Evolutionary conservation across 2,329 filamentous ascomycete species (phyloP).

Genomic region (Alternaria infectoria): DNA sequence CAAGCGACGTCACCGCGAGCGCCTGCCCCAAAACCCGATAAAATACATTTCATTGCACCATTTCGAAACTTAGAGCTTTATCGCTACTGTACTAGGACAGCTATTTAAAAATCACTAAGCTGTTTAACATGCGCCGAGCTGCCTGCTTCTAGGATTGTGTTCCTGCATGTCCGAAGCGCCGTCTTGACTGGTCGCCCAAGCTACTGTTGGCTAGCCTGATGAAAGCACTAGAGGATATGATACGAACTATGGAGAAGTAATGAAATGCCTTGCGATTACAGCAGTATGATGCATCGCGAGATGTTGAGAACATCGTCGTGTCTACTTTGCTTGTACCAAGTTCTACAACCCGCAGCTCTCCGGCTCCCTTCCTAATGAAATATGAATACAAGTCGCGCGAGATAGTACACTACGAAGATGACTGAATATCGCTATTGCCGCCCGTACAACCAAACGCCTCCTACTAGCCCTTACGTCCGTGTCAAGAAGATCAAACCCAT

Average conservation of each 20-base stretch:
- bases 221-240: background rate
- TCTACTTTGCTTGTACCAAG: background rate
- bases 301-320: background rate
- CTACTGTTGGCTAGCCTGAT: background rate
- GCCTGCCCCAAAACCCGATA: background rate
- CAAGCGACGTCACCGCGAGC: conserved; percentile 4
- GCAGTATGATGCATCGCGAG: background rate
- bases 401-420: background rate
- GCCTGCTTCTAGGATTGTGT: background rate
- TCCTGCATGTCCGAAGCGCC: background rate
- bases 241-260: background rate
- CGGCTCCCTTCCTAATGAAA: background rate
- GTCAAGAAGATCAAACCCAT: background rate
- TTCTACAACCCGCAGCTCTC: background rate
- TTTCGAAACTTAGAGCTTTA: background rate
- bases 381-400: background rate
- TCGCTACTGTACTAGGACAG: background rate
- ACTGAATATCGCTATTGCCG: background rate
- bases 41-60: background rate
- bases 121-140: background rate
- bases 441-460: background rate
- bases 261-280: background rate
- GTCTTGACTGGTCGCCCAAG: background rate
- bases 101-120: too few relatives aligned
- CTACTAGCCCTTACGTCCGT: background rate